A percentile compares a stretch with the other conserved stretches of the same genome.
Conservation (phyloP, 1,284 basidiomycete genomes). For the Leccinum laetum region DNA sequence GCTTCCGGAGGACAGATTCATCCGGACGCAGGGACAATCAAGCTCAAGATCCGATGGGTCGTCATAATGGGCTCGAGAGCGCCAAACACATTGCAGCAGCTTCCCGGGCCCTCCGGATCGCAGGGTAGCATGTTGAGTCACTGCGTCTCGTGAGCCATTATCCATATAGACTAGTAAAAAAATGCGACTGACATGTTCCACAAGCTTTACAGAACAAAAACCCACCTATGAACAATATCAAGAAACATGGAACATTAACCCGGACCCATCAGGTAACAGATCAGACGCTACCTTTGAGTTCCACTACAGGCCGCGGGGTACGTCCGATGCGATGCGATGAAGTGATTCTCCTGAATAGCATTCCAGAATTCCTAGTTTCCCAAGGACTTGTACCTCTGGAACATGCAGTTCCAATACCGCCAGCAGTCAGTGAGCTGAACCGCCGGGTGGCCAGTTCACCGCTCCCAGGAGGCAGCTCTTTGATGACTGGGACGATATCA, state of each 20-base stretch:
- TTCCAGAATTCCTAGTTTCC: conserved; percentile 22
- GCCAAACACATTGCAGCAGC: conserved; percentile 39
- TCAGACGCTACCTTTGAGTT: conserved; percentile 61
- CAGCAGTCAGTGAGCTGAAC: background rate
- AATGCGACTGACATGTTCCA: conserved; percentile 1
- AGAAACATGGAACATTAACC: conserved; percentile 51
- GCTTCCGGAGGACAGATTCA: conserved; percentile 16
- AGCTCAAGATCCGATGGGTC: conserved; percentile 53
- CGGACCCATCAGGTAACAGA: conserved; percentile 38
- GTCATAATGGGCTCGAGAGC: conserved; percentile 26
- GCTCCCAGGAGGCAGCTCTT: background rate
- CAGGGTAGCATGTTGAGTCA: conserved; percentile 37
- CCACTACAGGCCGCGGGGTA: conserved; percentile 54
- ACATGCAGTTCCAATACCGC: background rate
- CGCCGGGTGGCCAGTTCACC: conserved; percentile 10
- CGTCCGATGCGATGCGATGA: conserved; percentile 5
- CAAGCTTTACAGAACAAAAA: conserved; percentile 42
- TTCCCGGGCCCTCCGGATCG: conserved; percentile 29
- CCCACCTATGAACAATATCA: conserved; percentile 39
- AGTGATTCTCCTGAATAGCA: background rate
- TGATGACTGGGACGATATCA: background rate
- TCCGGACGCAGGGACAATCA: conserved; percentile 50
- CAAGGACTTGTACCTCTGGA: conserved; percentile 22
- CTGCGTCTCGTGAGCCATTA: conserved; percentile 39
- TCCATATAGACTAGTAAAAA: background rate